A percentile compares a stretch with the other conserved stretches of the same genome.
Conservation (phyloP, 2,329 filamentous ascomycete genomes). For the Fusarium protoensiforme region DNA sequence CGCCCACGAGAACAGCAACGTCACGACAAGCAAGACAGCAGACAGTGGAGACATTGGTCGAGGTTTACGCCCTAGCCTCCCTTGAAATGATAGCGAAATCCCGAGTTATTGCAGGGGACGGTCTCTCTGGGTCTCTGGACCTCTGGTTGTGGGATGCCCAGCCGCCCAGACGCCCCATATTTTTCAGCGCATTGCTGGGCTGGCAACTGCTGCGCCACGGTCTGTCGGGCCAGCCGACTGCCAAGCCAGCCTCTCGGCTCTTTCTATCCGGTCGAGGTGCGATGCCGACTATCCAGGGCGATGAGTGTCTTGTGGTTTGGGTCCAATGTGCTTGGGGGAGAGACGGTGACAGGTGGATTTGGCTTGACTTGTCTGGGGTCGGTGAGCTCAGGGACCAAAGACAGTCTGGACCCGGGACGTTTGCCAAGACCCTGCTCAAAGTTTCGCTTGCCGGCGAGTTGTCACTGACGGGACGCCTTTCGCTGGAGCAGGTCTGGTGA, state of each 20-base stretch:
- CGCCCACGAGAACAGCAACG: constrained; percentile 19
- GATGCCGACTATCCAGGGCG: constrained; percentile 35
- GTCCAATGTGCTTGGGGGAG: constrained; percentile 32
- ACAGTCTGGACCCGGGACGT: constrained; percentile 21
- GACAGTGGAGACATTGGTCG: constrained; percentile 32
- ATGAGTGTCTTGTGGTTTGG: constrained; percentile 22
- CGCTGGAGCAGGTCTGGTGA: constrained; percentile 17
- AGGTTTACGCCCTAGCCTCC: constrained; percentile 36
- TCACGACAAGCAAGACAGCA: constrained; percentile 22
- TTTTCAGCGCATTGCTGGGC: constrained; percentile 42
- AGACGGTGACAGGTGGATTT: constrained; percentile 5
- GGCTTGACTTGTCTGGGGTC: constrained; percentile 20
- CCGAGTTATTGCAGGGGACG: constrained; percentile 33
- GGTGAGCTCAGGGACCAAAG: constrained; percentile 23
- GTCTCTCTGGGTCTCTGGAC: constrained; percentile 18
- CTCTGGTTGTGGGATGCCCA: constrained; percentile 37
- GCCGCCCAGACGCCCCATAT: constrained; percentile 39
- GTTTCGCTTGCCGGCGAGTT: constrained; percentile 9
- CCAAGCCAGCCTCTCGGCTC: constrained; percentile 47
- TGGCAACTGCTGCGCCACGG: constrained; percentile 43
- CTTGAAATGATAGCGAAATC: constrained; percentile 28
- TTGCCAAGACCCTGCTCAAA: constrained; percentile 27
- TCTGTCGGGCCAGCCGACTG: constrained; percentile 43
- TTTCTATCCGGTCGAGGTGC: constrained; percentile 42
- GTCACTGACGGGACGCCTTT: constrained; percentile 35